phyloP scores from a whole-genome alignment of 805 yeast genomes.

The Cyberlindnera saturnus region DNA sequence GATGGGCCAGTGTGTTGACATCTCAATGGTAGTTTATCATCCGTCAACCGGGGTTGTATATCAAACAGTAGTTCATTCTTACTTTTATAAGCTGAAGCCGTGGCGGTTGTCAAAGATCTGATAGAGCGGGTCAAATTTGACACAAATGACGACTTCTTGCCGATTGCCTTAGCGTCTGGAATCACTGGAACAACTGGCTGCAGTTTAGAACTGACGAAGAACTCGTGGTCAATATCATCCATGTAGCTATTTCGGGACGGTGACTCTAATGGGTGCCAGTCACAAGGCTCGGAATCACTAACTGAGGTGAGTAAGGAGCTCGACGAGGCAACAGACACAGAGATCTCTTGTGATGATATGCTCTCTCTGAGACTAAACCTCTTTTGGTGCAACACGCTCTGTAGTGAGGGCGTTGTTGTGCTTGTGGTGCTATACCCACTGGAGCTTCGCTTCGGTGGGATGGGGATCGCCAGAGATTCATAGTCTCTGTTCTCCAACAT shows the following conservation, averaged over 20 bases:
- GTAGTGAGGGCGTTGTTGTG: constrained; percentile 21
- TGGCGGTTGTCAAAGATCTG: constrained; percentile 10
- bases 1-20: constrained; percentile 3
- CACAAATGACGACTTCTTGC: constrained; percentile 16
- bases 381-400: constrained; percentile 19
- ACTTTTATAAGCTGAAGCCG: constrained; percentile 5
- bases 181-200: constrained; percentile 2
- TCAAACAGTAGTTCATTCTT: constrained; percentile 19
- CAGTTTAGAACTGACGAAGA: constrained; percentile 7
- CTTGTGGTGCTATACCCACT: constrained; percentile 1
- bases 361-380: constrained; percentile 5
- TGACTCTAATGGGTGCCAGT: constrained; percentile 18
- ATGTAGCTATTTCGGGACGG: constrained; percentile 5
- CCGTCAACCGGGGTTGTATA: constrained; percentile 23
- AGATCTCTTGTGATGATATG: constrained; percentile 4
- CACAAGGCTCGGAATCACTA: constrained; percentile 11
- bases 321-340: constrained; percentile 3
- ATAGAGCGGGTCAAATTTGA: constrained; percentile 20
- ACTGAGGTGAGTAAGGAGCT: constrained; percentile 5
- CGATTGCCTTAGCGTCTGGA: background rate
- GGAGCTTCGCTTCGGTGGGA: constrained; percentile 8
- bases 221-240: constrained; percentile 21
- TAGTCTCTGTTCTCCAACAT: background rate
- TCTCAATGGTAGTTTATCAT: constrained; percentile 18
- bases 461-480: constrained; percentile 18